A percentile compares a stretch with the other conserved stretches of the same genome.
phyloP scores from a whole-genome alignment of 1,284 basidiomycete genomes.

The Rhodotorula sp. region DNA sequence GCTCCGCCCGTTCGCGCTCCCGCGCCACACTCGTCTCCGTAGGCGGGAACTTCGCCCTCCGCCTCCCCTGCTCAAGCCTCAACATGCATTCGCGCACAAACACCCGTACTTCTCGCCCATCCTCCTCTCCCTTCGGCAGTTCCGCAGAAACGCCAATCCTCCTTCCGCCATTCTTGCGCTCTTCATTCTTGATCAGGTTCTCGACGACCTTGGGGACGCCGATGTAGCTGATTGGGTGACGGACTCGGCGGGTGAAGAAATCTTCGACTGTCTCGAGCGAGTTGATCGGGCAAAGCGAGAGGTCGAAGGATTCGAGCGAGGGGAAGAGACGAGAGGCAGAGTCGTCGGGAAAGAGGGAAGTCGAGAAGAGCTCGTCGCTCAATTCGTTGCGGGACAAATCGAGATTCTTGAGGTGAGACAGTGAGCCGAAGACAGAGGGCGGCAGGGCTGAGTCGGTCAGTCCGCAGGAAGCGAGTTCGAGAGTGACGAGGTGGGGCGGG shows the following conservation, averaged over 20 bases:
- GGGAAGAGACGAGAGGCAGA: constrained; percentile 1
- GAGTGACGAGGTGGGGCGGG: constrained; percentile 10
- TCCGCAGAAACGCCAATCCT: constrained; percentile 5
- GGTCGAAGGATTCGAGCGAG: constrained; percentile 12
- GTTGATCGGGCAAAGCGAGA: constrained; percentile 29
- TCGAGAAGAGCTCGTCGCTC: constrained; percentile 6
- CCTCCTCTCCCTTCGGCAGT: background rate
- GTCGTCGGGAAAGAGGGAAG: background rate
- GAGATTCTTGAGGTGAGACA: constrained; percentile 10
- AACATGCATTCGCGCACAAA: constrained; percentile 18
- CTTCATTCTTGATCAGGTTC: constrained; percentile 24
- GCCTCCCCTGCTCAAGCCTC: constrained; percentile 12
- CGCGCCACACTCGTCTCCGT: background rate
- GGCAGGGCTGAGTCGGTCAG: constrained; percentile 21
- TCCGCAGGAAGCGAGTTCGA: constrained; percentile 21
- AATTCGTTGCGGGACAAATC: constrained; percentile 22
- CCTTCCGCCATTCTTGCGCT: background rate
- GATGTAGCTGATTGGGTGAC: constrained; percentile 20
- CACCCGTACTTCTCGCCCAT: background rate
- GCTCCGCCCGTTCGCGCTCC: background rate
- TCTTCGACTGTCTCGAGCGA: constrained; percentile 22
- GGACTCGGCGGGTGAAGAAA: constrained; percentile 9
- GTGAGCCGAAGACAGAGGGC: background rate
- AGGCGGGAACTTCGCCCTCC: constrained; percentile 11
- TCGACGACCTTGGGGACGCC: constrained; percentile 16